Percentiles rank a stretch among this genome's conserved stretches.
These are phyloP conservation scores for Colletotrichum graminicola DNA, from an alignment of 2,329 filamentous ascomycete genomes.

Conservation along the genomic window DNA sequence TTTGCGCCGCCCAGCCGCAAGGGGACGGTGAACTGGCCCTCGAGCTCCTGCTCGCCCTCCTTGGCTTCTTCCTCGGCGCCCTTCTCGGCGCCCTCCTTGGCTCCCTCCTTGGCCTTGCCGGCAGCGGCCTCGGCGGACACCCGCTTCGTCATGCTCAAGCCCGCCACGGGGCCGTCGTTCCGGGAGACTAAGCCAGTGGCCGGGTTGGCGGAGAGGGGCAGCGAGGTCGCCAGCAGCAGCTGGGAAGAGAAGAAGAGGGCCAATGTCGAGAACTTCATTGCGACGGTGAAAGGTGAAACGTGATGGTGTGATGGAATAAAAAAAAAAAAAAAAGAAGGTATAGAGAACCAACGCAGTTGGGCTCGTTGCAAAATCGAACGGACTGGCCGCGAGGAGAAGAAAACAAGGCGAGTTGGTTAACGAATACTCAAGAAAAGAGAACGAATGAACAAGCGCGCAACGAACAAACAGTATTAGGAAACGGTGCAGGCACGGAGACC, in stretches of 20 bases:
- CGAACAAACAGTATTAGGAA: fast-evolving
- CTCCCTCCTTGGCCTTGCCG: constrained; percentile 10
- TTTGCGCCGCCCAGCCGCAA: constrained; percentile 50
- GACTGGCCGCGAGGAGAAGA: constrained; percentile 2
- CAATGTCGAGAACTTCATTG: constrained; percentile 25
- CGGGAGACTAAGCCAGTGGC: neutral
- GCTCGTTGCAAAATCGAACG: neutral
- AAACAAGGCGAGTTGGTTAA: neutral
- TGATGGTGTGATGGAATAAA: neutral
- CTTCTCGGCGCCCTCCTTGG: constrained; percentile 9
- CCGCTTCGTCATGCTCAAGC: neutral
- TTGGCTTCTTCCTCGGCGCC: constrained; percentile 20
- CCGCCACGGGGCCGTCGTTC: neutral
- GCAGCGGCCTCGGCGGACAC: neutral
- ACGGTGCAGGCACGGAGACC: neutral
- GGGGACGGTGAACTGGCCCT: constrained; percentile 48
- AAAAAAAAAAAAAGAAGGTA: neutral
- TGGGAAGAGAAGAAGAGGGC: constrained; percentile 7
- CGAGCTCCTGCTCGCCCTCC: constrained; percentile 48
- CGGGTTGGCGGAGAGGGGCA: constrained; percentile 11
- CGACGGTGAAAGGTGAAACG: neutral
- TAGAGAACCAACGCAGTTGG: constrained; percentile 12
- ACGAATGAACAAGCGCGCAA: neutral
- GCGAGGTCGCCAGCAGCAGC: neutral
- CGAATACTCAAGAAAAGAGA: neutral